Conservation (phyloP, 2,329 filamentous ascomycete species). For the Geoglossum cookeanum region DNA sequence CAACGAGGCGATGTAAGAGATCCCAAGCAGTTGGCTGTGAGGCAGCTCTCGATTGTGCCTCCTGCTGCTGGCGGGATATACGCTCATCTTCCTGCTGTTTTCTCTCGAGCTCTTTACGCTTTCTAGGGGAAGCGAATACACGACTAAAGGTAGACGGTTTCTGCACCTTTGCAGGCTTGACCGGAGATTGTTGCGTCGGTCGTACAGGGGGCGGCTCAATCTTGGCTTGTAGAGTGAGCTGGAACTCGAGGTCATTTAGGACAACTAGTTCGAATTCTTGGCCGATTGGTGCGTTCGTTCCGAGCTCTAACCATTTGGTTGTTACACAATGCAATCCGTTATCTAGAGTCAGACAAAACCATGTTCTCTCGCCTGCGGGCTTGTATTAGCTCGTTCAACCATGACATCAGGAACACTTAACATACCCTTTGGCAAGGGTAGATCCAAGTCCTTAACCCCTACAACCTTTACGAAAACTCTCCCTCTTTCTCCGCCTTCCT, state of each 20-base stretch:
- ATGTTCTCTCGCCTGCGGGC: constrained; percentile 58
- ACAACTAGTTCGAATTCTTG: constrained; percentile 98
- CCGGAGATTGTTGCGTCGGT: constrained; percentile 31
- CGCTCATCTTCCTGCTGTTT: constrained; percentile 70
- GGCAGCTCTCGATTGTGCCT: constrained; percentile 42
- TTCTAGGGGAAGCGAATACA: constrained; percentile 86
- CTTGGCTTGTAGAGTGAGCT: constrained; percentile 91
- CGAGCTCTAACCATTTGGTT: constrained; percentile 84
- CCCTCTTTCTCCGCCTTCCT: constrained; percentile 73
- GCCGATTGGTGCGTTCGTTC: constrained; percentile 79
- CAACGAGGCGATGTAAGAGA: constrained; percentile 67
- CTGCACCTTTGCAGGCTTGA: constrained; percentile 41
- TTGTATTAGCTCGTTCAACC: constrained; percentile 13
- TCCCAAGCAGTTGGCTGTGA: constrained; percentile 63
- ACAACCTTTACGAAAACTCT: constrained; percentile 97
- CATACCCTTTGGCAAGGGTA: constrained; percentile 79
- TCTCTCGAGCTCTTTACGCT: constrained; percentile 84
- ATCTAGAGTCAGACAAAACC: constrained; percentile 93
- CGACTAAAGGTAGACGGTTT: constrained; percentile 84
- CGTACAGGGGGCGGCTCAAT: constrained; percentile 58
- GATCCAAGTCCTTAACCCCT: constrained; percentile 84
- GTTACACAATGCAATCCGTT: constrained; percentile 97
- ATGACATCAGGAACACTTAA: constrained; percentile 3
- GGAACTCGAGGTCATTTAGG: constrained; percentile 94
- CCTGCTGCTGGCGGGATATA: constrained; percentile 38